These are phyloP conservation scores for Solanum corneliomulleri DNA, from an alignment of 257 asterid genomes.

Conservation along the genomic window DNA sequence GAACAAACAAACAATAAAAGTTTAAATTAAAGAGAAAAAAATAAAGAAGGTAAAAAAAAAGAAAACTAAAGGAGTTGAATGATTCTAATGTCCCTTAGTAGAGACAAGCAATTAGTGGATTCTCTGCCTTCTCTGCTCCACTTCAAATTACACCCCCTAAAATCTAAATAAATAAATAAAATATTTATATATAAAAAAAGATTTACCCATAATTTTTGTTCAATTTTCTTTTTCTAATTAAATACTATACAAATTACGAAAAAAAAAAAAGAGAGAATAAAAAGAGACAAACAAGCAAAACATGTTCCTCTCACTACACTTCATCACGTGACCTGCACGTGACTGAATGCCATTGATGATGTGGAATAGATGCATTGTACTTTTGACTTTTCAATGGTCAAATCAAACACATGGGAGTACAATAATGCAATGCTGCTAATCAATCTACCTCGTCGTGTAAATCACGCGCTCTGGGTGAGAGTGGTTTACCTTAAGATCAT, in stretches of 20 bases:
- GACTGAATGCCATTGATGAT: neutral
- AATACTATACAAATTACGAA: neutral
- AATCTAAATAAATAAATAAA: neutral
- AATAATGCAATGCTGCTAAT: neutral
- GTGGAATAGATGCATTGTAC: neutral
- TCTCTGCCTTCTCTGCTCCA: constrained; percentile 14
- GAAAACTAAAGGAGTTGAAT: constrained; percentile 7
- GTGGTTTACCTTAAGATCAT: neutral
- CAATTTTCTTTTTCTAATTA: neutral
- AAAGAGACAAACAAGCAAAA: neutral
- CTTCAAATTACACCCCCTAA: neutral
- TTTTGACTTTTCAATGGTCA: neutral
- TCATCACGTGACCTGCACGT: constrained; percentile 3
- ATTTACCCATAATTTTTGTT: constrained; percentile 10
- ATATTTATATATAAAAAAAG: neutral
- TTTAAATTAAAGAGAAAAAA: constrained; percentile 11
- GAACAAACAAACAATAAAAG: constrained; percentile 29
- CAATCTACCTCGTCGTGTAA: neutral
- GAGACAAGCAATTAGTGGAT: constrained; percentile 32
- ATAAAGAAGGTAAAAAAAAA: constrained; percentile 5
- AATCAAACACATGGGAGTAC: neutral
- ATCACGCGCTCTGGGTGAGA: neutral
- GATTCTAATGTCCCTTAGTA: constrained; percentile 4
- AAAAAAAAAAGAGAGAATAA: neutral
- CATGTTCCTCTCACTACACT: neutral